A percentile compares a stretch with the other conserved stretches of the same genome.
phyloP scores from a whole-genome alignment of 495 filamentous ascomycete genomes.

The Rusavskia elegans region DNA sequence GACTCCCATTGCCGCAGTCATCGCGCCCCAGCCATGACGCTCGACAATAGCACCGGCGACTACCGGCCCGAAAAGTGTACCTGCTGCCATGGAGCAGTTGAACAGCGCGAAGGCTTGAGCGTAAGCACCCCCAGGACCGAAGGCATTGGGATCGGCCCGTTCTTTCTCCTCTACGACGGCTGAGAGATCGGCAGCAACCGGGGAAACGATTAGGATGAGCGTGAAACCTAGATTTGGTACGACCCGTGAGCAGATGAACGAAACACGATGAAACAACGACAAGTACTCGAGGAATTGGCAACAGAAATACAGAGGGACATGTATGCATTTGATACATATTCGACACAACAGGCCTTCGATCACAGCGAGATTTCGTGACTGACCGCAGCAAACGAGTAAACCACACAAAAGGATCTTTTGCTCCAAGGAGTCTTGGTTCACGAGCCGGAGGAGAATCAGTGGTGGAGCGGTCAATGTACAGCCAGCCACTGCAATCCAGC shows the following conservation, averaged over 20 bases:
- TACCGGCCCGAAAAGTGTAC: slow-evolving; percentile 43
- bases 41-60: slow-evolving; percentile 44
- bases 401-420: slow-evolving; percentile 21
- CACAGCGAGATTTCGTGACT: neutral
- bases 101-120: slow-evolving; percentile 46
- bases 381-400: slow-evolving; percentile 18
- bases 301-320: neutral
- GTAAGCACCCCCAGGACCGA: slow-evolving; percentile 38
- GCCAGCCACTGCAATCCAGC: slow-evolving; percentile 28
- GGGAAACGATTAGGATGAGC: slow-evolving; percentile 20
- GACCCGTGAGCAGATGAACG: neutral
- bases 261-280: neutral
- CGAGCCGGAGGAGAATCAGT: slow-evolving; percentile 36
- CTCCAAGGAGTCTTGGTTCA: slow-evolving; percentile 16
- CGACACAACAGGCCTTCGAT: too few relatives aligned
- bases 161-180: slow-evolving; percentile 21
- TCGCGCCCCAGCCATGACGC: slow-evolving; percentile 42
- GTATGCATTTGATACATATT: neutral
- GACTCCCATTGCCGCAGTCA: slow-evolving; percentile 37
- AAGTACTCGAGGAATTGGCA: neutral
- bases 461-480: slow-evolving; percentile 30
- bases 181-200: slow-evolving; percentile 24
- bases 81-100: slow-evolving; percentile 41
- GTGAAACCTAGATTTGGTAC: slow-evolving; percentile 13
- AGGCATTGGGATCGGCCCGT: slow-evolving; percentile 21